Conservation (phyloP, 371 early-diverging fungal genomes). For the Apophysomyces elegans region DNA sequence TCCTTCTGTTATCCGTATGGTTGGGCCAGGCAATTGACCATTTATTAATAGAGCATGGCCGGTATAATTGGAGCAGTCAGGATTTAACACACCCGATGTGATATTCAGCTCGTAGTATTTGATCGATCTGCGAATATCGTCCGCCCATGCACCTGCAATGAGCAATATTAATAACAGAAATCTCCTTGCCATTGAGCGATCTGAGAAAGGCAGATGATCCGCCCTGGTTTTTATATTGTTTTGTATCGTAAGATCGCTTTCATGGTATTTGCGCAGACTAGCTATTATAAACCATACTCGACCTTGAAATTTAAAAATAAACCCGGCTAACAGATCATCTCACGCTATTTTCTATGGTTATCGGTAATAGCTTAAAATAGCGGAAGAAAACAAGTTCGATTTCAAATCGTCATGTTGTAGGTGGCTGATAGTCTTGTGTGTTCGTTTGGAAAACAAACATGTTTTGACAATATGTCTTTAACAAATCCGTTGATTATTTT, state of each 20-base stretch:
- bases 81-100: constrained; percentile 27
- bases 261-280: not conserved
- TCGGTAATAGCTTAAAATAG: constrained; percentile 1
- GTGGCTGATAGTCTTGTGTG: not conserved
- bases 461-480: too few species aligned
- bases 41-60: constrained; percentile 42
- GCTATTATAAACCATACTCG: not conserved
- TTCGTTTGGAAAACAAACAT: not conserved
- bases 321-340: not conserved
- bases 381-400: constrained; percentile 1
- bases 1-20: constrained; percentile 42
- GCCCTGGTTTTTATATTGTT: not conserved
- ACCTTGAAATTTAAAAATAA: not conserved
- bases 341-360: not conserved
- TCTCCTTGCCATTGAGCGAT: not conserved
- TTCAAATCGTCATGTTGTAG: constrained; percentile 1
- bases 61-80: constrained; percentile 41
- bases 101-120: constrained; percentile 40
- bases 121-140: not conserved
- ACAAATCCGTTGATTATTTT: too few species aligned
- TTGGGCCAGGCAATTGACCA: constrained; percentile 56
- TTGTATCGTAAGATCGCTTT: not conserved
- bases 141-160: not conserved
- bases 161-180: not conserved
- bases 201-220: too few species aligned